Conservation (phyloP, 139 green algal species). For the Asterochloris erici region DNA sequence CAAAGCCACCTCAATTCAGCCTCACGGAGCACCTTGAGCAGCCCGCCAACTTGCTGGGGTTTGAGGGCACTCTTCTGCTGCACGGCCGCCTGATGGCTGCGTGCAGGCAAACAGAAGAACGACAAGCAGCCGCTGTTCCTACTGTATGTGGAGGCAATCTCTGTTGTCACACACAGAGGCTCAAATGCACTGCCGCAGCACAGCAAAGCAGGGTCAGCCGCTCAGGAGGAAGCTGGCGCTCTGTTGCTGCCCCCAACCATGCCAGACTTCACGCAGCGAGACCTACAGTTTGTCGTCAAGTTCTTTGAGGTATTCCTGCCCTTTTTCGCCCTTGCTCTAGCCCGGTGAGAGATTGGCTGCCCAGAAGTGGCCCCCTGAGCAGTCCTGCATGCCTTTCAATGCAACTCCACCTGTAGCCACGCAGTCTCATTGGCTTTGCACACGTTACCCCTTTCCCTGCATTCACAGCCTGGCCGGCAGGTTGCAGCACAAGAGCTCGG, state of each 20-base stretch:
- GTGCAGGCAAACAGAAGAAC: constrained; percentile 42
- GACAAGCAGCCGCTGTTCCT: constrained; percentile 72
- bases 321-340: too few species aligned
- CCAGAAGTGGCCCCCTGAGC: too few species aligned
- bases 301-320: constrained; percentile 52
- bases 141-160: constrained; percentile 90
- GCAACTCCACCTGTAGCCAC: too few species aligned
- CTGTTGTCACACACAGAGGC: constrained; percentile 41
- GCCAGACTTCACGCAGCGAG: constrained; percentile 53
- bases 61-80: neutral
- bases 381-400: too few species aligned
- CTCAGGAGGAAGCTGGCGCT: neutral
- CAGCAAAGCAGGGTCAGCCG: neutral
- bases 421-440: too few species aligned
- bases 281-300: constrained; percentile 82
- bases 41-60: too few species aligned
- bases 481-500: neutral
- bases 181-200: neutral
- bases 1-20: too few species aligned
- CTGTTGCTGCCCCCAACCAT: constrained; percentile 9
- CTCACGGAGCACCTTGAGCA: too few species aligned
- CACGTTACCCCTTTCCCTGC: neutral
- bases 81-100: neutral
- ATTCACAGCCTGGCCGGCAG: neutral
- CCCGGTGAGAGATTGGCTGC: too few species aligned